Evolutionary conservation across 108 stramenopile genomes (phyloP), one percentile per base, ranked within the genome.

Genomic region (Pseudonitzschia multiseries): DNA sequence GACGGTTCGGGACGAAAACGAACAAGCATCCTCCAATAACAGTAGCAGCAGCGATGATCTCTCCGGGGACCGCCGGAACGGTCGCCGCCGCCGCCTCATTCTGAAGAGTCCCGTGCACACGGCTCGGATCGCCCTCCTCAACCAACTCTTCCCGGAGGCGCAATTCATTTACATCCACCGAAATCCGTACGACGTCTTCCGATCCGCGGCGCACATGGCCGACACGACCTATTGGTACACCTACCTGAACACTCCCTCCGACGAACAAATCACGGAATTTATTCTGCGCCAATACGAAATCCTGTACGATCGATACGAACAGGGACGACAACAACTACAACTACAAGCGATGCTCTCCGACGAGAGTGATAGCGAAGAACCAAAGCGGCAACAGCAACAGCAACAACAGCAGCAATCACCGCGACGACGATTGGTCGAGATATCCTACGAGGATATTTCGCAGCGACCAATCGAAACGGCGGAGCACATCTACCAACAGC

Each of bases 121-220:
- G 3, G 83, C 75, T 32, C 74, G 83, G 26, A 73, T 81, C 20
- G 50, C 33, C 14, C 52, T 78, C n/a, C 41, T 81, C 18, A 52
- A 73, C 20, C 65, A 68, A 54, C 50, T 84, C 10, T 84, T 78
- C 74, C 80, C 79, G 0, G 56, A 81, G 28, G 79, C 79, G 22
- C 76, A 84, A 70, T 84, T 81, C 53, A 76, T 84, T 4, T 84
- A 77, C 41, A 77, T 84, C 28, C 83, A 84, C 71, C 72, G 83
- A 24, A 0, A 84, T 60, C 83, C 83, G 0, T 74, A 72, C 22
- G 77, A 84, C 24, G 83, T 84, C 18, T 84, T 84, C 57, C 71
- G 40, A 68, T 61, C 56, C 17, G 76, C 75, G 27, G 77, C 73
- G 21, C 83, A 84, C 76, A 81, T 84, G 83, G 83, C 83, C 0